Base-by-base conservation (phyloP, 148 eudicot genomes). In the Euryodendron excelsum region DNA sequence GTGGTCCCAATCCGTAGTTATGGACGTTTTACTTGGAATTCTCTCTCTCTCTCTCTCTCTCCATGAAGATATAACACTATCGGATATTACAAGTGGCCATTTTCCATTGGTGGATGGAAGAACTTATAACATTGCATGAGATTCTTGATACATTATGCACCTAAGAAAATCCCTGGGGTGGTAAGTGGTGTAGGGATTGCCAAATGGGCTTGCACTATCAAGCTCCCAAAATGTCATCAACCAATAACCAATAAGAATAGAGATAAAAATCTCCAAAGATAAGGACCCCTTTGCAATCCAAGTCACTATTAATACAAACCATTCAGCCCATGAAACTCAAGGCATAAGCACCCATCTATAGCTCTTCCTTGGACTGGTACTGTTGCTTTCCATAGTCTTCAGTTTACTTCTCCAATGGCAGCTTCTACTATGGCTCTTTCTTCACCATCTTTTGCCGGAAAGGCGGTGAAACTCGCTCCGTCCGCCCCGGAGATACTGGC, bases 371-470 rank as follows among this genome's bases (percentile, higher is more conserved):
- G 45, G 27, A 66, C n/a, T 7, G 15, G 3, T 1, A 34, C 39
- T 14, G 69, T 64, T 64, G 7, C 34, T 20, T 37, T 28, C 18
- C 18, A 37, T 34, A 50, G 20, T 50, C 55, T 50, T 50, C 55
- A 8, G 12, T 1, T 17, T 50, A 10, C 2, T 9, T 14, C 56
- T 2, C 13, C 56, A 5, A 87, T 87, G 90, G 87, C 84, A 41
- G 73, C 90, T 76, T 85, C 88, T 2, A 55, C 90, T 28, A 82
- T 85, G 86, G 86, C 90, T 20, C 82, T 87, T 47, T 87, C 87
- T 21, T 87, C 84, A 0, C 74, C 84, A 0, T 56, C 78, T 0
- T 73, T 82, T 18, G 78, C 74, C 44, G 78, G 84, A 41, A 65
- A 78, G 73, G 81, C 77, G 6, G 74, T 73, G 39, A 63, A 72